Percentiles rank a stretch among this genome's conserved stretches.
phyloP scores from a whole-genome alignment of 805 yeast species.

The Candida krabiensis region DNA sequence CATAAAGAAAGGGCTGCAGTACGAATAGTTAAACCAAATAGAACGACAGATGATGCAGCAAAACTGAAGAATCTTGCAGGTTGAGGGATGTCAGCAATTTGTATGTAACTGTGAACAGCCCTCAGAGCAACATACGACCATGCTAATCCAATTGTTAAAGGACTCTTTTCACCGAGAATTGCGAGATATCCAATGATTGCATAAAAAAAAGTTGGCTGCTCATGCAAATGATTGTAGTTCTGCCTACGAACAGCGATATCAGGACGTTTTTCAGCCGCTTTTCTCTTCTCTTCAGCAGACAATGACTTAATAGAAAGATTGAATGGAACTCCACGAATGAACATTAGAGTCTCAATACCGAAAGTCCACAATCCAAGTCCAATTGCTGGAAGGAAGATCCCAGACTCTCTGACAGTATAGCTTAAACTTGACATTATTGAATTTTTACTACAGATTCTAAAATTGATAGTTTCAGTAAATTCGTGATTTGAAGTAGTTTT shows the following conservation, averaged over 20 bases:
- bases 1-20: not conserved
- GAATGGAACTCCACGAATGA: too few relatives aligned
- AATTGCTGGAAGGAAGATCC: too few relatives aligned
- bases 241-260: not conserved
- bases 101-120: not conserved
- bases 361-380: too few relatives aligned
- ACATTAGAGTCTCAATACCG: too few relatives aligned
- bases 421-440: too few relatives aligned
- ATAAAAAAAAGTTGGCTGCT: constrained; percentile 2
- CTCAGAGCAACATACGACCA: not conserved
- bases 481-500: too few relatives aligned
- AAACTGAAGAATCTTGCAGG: not conserved
- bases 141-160: not conserved
- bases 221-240: constrained; percentile 2
- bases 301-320: too few relatives aligned
- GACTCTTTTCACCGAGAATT: not conserved
- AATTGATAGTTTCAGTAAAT: too few relatives aligned
- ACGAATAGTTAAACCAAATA: not conserved
- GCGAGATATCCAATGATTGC: not conserved
- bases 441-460: too few relatives aligned
- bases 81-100: not conserved
- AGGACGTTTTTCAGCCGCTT: not conserved
- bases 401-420: too few relatives aligned
- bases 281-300: not conserved
- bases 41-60: not conserved